Evolutionary conservation across 2,329 filamentous ascomycete genomes (phyloP).

Genomic region (Aspergillus candidus): DNA sequence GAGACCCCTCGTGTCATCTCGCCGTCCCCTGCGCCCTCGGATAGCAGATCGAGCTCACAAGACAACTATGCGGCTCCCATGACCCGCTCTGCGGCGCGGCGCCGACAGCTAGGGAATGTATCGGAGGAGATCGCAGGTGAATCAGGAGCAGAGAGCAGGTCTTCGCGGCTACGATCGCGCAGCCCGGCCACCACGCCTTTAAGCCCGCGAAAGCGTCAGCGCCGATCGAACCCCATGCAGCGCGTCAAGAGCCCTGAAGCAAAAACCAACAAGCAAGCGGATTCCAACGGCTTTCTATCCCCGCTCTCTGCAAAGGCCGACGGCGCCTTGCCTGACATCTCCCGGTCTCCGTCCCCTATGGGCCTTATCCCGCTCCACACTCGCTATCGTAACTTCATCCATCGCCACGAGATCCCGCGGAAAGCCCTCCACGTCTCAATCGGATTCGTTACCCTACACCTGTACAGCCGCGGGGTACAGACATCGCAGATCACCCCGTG

Average conservation of each 20-base stretch:
- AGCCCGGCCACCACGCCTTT: slow-evolving; percentile 17
- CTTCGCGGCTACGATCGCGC: slow-evolving; percentile 61
- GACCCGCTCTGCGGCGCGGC: slow-evolving; percentile 64
- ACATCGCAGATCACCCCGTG: slow-evolving; percentile 73
- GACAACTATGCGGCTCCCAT: slow-evolving; percentile 66
- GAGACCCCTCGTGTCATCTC: slow-evolving; percentile 82
- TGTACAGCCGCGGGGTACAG: slow-evolving; percentile 76
- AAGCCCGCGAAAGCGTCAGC: slow-evolving; percentile 46
- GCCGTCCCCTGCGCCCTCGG: slow-evolving; percentile 68
- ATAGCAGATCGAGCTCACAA: slow-evolving; percentile 39
- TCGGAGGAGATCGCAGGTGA: slow-evolving; percentile 42
- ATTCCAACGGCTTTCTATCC: slow-evolving; percentile 35
- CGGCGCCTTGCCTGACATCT: slow-evolving; percentile 80
- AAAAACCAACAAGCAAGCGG: slow-evolving; percentile 30
- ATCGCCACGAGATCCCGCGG: slow-evolving; percentile 93
- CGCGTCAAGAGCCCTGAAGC: slow-evolving; percentile 36
- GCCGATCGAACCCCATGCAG: slow-evolving; percentile 38
- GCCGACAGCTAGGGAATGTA: slow-evolving; percentile 48
- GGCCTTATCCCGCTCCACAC: slow-evolving; percentile 93
- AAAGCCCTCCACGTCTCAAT: slow-evolving; percentile 94
- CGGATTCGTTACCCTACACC: slow-evolving; percentile 82
- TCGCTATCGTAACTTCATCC: slow-evolving; percentile 84
- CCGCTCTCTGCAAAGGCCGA: slow-evolving; percentile 41
- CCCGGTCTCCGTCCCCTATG: slow-evolving; percentile 83
- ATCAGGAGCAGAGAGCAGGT: slow-evolving; percentile 47